Conservation (phyloP, 202 grass and related monocot genomes). For the Carex arenaria region DNA sequence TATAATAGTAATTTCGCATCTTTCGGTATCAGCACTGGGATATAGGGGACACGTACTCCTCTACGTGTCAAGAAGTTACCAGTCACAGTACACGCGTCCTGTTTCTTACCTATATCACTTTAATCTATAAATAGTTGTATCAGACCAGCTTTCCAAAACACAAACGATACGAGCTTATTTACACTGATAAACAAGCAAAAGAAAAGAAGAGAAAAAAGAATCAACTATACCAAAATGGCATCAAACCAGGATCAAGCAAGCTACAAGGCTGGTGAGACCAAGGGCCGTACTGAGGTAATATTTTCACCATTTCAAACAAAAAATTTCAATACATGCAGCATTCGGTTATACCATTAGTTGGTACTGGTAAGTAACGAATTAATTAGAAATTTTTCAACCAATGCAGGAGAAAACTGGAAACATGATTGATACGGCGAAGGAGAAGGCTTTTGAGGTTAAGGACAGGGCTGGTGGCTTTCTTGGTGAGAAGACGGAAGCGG, state of each 20-base stretch:
- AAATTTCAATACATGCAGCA: not conserved
- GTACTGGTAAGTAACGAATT: not conserved
- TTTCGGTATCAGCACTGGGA: too few relatives aligned
- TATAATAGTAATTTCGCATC: not conserved
- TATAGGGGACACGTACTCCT: not conserved
- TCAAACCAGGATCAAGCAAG: conserved; percentile 32
- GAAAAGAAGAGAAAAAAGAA: not conserved
- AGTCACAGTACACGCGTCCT: conserved; percentile 11
- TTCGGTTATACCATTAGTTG: not conserved
- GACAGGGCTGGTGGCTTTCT: conserved; percentile 20
- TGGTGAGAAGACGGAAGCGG: conserved; percentile 18
- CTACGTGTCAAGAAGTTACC: not conserved
- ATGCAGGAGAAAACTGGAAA: conserved; percentile 31
- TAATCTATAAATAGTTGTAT: not conserved
- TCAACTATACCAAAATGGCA: conserved; percentile 31
- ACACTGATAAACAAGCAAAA: not conserved
- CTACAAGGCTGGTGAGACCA: conserved; percentile 54
- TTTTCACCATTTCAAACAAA: not conserved
- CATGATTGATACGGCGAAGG: conserved; percentile 25
- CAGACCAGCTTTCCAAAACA: not conserved
- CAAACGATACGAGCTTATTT: not conserved
- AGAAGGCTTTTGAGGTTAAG: conserved; percentile 27
- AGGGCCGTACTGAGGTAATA: conserved; percentile 45
- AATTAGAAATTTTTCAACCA: not conserved
- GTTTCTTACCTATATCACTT: not conserved